These are phyloP conservation scores for Volvariella surrecta DNA, from an alignment of 1,284 basidiomycete species.

Conservation along the genomic window DNA sequence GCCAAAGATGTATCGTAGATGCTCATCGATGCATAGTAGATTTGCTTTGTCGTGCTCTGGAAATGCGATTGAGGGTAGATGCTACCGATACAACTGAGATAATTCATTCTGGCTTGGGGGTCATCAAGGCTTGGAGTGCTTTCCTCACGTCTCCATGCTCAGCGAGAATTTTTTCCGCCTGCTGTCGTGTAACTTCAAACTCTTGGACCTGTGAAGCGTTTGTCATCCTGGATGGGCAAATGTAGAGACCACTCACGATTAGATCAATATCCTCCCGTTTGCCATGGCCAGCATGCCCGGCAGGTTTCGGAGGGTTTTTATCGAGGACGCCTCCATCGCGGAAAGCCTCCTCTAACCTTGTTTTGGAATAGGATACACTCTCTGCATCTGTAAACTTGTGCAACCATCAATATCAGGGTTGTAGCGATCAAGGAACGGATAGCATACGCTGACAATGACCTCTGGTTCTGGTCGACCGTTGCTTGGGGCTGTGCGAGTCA, in stretches of 20 bases:
- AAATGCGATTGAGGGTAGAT: too few relatives aligned
- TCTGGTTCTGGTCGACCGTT: conserved; percentile 59
- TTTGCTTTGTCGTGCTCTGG: too few relatives aligned
- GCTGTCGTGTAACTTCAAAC: conserved; percentile 49
- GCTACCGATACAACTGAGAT: too few relatives aligned
- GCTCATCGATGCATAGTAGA: too few relatives aligned
- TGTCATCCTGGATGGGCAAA: conserved; percentile 2
- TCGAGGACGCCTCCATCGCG: conserved; percentile 46
- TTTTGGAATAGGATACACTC: conserved; percentile 58
- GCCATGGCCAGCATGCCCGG: conserved; percentile 22
- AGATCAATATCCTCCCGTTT: conserved; percentile 60
- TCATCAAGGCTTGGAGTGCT: conserved; percentile 32
- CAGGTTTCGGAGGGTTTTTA: conserved; percentile 36
- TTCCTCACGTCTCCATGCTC: conserved; percentile 38
- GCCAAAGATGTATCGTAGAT: too few relatives aligned
- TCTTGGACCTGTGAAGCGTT: conserved; percentile 42
- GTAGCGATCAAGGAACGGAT: not conserved
- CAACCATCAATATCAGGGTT: not conserved
- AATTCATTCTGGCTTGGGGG: conserved; percentile 6
- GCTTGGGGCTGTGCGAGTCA: conserved; percentile 10
- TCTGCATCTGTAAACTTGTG: conserved; percentile 52
- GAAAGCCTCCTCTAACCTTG: conserved; percentile 56
- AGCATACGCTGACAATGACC: conserved; percentile 56
- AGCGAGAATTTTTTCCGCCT: conserved; percentile 48
- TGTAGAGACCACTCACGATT: conserved; percentile 34